Evolutionary conservation across 2,329 filamentous ascomycete genomes (phyloP).

Genomic region (Cylindrodendrum hubeiense): DNA sequence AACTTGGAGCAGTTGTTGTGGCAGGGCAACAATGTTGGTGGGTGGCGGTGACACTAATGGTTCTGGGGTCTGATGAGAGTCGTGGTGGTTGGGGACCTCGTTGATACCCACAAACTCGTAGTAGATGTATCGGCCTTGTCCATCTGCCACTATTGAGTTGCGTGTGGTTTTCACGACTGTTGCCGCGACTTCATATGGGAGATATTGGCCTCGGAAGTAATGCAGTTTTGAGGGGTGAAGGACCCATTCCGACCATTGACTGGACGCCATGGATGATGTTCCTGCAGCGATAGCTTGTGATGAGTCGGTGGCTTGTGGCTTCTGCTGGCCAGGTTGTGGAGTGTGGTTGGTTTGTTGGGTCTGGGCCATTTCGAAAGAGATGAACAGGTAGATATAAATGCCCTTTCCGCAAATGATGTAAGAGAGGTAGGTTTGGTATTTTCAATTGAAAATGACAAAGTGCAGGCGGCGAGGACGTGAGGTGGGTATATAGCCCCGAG

Average conservation of each 20-base stretch:
- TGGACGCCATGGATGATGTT: not conserved
- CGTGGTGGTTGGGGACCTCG: not conserved
- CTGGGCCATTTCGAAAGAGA: not conserved
- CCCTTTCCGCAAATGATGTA: not conserved
- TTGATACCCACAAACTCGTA: slow-evolving; percentile 38
- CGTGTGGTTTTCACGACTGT: slow-evolving; percentile 30
- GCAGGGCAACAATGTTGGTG: not conserved
- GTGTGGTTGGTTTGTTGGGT: not conserved
- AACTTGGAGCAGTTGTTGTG: not conserved
- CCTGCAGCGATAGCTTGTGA: slow-evolving; percentile 3
- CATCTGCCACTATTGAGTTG: slow-evolving; percentile 36
- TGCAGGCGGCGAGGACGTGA: slow-evolving; percentile 1
- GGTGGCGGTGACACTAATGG: not conserved
- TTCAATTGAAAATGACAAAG: slow-evolving; percentile 2
- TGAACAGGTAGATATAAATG: not conserved
- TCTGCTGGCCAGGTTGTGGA: not conserved
- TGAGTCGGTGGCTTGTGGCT: not conserved
- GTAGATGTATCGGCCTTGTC: slow-evolving; percentile 36
- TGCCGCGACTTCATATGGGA: slow-evolving; percentile 32
- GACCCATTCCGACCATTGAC: slow-evolving; percentile 37
- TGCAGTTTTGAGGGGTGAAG: slow-evolving; percentile 26
- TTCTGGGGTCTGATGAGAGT: not conserved
- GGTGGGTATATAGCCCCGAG: slow-evolving; percentile 4
- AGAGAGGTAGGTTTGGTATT: not conserved
- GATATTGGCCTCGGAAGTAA: slow-evolving; percentile 41